Base-by-base conservation (phyloP, 78 protist species). In the Bigelowiella natans region DNA sequence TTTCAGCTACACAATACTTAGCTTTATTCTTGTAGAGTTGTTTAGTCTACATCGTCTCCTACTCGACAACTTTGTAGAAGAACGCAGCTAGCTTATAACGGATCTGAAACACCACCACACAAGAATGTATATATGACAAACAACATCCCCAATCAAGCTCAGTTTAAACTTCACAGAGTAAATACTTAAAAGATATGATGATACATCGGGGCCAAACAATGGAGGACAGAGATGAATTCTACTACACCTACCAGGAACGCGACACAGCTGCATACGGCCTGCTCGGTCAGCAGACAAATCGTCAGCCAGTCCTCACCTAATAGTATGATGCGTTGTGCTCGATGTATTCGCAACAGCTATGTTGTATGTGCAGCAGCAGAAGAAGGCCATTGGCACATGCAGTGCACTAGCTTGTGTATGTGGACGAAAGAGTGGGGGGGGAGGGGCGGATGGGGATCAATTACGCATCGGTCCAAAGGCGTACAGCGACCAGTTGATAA, bases 391-490 rank as follows among this genome's bases (percentile, higher is more conserved):
- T 34, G 94, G 0, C 2, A 30, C 31, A 1, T 93, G 31, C 31
- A 94, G 88, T 0, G 40, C 0, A 1, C 0, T 0, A 3, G 86
- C 82, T 11, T 94, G 90, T 26, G 1, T n/a, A n/a, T n/a, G n/a
- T n/a, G n/a, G n/a, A n/a, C n/a, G n/a, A n/a, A n/a, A n/a, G n/a
- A n/a, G n/a, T n/a, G n/a, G n/a, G n/a, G n/a, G n/a, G n/a, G n/a
- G n/a, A n/a, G n/a, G n/a, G n/a, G n/a, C n/a, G n/a, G n/a, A n/a
- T n/a, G n/a, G n/a, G n/a, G n/a, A 38, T 37, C 28, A 51, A 86
- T 95, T 96, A 26, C 1, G 63, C 93, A 92, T 51, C 1, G 94
- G 95, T 28, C 97, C 97, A 28, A 30, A 1, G 0, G 90, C 0
- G 26, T 3, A 7, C 31, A 96, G 94, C 30, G 0, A 0, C 73